A percentile compares a stretch with the other conserved stretches of the same genome.
These are phyloP conservation scores for Potentilla sterilis DNA, from an alignment of 306 rosid genomes.

Conservation along the genomic window DNA sequence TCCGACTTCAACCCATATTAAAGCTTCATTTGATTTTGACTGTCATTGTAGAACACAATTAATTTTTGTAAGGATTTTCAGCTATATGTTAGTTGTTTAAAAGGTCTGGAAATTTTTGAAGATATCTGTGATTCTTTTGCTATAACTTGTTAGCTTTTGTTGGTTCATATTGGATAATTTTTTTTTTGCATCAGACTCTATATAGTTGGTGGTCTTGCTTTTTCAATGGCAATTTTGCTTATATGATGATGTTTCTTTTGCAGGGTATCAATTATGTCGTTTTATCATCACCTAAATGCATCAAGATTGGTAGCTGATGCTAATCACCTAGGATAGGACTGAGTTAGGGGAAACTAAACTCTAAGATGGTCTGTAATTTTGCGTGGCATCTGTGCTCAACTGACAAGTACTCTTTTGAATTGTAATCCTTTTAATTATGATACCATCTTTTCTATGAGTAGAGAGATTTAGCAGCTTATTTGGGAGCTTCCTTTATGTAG, in stretches of 20 bases:
- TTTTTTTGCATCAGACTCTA: not conserved
- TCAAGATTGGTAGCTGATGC: constrained; percentile 18
- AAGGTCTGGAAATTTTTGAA: too few species aligned
- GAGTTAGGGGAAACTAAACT: constrained; percentile 25
- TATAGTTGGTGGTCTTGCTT: not conserved
- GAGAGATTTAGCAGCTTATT: not conserved
- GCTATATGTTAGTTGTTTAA: too few species aligned
- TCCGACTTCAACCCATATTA: not conserved
- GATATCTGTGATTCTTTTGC: too few species aligned
- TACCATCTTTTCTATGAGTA: not conserved
- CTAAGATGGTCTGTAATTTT: constrained; percentile 30
- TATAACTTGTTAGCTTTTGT: too few species aligned
- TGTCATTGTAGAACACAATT: too few species aligned
- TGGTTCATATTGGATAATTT: not conserved
- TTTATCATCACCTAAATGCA: constrained; percentile 54
- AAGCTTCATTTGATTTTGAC: too few species aligned
- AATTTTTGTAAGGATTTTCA: too few species aligned
- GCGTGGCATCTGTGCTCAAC: not conserved
- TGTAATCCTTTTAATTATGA: not conserved
- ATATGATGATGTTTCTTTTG: constrained; percentile 20
- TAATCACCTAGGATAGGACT: constrained; percentile 7
- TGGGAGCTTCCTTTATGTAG: not conserved
- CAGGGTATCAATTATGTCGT: constrained; percentile 81
- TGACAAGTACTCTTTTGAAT: not conserved
- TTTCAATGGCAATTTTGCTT: not conserved